phyloP scores from a whole-genome alignment of 768 basidiomycete species.

The Coprinopsis strossmayeri region DNA sequence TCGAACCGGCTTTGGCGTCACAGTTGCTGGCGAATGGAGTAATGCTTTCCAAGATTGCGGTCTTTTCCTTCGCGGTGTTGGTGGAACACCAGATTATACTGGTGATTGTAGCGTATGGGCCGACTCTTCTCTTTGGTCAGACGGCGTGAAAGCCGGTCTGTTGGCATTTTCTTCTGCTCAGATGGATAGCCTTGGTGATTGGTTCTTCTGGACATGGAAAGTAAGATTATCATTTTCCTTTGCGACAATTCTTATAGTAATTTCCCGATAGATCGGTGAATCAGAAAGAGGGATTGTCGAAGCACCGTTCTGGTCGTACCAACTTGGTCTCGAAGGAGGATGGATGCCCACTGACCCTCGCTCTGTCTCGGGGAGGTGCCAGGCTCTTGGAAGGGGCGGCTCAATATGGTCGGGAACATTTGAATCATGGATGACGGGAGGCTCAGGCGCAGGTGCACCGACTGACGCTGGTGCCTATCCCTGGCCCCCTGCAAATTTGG shows the following conservation, averaged over 20 bases:
- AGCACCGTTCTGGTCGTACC: conserved; percentile 46
- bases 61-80: conserved; percentile 24
- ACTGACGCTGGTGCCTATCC: conserved; percentile 34
- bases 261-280: conserved; percentile 26
- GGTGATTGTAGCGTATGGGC: conserved; percentile 30
- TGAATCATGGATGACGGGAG: conserved; percentile 66
- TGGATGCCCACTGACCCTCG: conserved; percentile 51
- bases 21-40: conserved; percentile 75
- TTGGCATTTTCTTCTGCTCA: conserved; percentile 53
- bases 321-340: conserved; percentile 32
- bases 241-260: not conserved
- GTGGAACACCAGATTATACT: conserved; percentile 18
- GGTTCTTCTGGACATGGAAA: conserved; percentile 53
- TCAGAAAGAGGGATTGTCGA: conserved; percentile 30
- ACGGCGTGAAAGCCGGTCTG: conserved; percentile 28
- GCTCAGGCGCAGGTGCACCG: conserved; percentile 38
- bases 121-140: conserved; percentile 54
- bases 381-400: conserved; percentile 37
- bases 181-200: conserved; percentile 36
- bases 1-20: conserved; percentile 55
- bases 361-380: conserved; percentile 53
- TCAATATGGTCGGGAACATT: conserved; percentile 38
- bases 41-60: conserved; percentile 64
- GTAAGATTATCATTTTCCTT: conserved; percentile 17
- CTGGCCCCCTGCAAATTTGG: conserved; percentile 63